These are phyloP conservation scores for Acacia crassicarpa DNA, from an alignment of 306 rosid species.

Conservation along the genomic window DNA sequence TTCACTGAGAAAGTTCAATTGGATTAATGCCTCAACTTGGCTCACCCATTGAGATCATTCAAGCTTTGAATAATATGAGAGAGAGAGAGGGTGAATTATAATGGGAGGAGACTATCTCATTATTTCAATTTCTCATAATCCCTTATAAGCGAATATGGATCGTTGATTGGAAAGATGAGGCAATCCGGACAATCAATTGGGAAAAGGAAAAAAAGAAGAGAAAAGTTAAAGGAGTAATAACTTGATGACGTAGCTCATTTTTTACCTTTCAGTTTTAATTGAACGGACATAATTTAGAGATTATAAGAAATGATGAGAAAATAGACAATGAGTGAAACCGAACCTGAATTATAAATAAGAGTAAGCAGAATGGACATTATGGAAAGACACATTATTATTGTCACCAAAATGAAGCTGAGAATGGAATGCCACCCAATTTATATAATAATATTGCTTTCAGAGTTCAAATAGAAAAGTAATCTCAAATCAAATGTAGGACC, in stretches of 20 bases:
- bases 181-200: too few relatives aligned
- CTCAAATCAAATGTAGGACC: neutral
- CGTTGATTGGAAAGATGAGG: too few relatives aligned
- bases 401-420: neutral
- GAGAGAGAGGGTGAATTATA: neutral
- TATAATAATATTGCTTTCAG: slow-evolving; percentile 12
- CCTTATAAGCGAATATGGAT: too few relatives aligned
- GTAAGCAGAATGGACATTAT: slow-evolving; percentile 29
- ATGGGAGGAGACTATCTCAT: too few relatives aligned
- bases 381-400: neutral
- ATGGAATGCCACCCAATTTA: slow-evolving; percentile 21
- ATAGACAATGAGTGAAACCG: too few relatives aligned
- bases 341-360: neutral
- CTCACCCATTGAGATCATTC: slow-evolving; percentile 31
- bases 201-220: too few relatives aligned
- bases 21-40: slow-evolving; percentile 16
- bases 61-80: slow-evolving; percentile 25
- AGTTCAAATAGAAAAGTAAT: slow-evolving; percentile 1
- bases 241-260: too few relatives aligned
- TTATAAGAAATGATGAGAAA: too few relatives aligned
- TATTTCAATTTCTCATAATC: too few relatives aligned
- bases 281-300: too few relatives aligned
- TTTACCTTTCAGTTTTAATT: too few relatives aligned
- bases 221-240: too few relatives aligned
- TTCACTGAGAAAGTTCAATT: slow-evolving; percentile 16